Conservation (phyloP, 2,329 filamentous ascomycete genomes). For the Phaeosphaeriaceae sp. region DNA sequence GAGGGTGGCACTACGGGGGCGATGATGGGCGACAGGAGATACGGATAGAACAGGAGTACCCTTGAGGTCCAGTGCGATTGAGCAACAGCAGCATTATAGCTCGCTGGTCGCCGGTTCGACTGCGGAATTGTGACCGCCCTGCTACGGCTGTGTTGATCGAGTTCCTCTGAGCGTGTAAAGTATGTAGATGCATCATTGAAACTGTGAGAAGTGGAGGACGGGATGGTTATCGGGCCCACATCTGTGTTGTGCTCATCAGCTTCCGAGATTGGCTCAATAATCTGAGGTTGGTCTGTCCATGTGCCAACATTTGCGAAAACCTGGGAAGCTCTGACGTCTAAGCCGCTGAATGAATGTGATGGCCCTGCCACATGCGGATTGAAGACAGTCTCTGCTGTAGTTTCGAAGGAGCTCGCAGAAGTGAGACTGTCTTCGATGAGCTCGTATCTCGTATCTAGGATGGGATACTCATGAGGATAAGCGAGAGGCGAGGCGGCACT, state of each 20-base stretch:
- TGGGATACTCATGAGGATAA: constrained; percentile 24
- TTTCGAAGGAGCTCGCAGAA: constrained; percentile 25
- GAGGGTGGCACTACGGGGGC: constrained; percentile 24
- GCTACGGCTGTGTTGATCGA: constrained; percentile 20
- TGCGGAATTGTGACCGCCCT: constrained; percentile 41
- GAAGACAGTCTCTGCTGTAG: constrained; percentile 29
- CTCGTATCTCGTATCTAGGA: constrained; percentile 32
- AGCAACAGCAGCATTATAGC: constrained; percentile 16
- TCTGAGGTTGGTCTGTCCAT: constrained; percentile 37
- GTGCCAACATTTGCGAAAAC: constrained; percentile 36
- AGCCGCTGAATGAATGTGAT: constrained; percentile 34
- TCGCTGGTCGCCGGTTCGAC: constrained; percentile 16
- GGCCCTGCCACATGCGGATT: constrained; percentile 40
- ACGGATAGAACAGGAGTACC: constrained; percentile 31
- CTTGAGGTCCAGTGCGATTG: constrained; percentile 20
- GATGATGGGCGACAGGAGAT: constrained; percentile 31
- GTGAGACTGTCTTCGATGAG: constrained; percentile 27
- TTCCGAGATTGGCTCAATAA: constrained; percentile 39
- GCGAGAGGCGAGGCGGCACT: constrained; percentile 21
- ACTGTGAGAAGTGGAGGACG: constrained; percentile 25
- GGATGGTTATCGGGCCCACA: constrained; percentile 38
- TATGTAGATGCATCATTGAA: constrained; percentile 21
- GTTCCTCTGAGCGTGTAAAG: constrained; percentile 15
- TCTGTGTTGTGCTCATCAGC: constrained; percentile 26
- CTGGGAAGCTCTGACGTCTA: constrained; percentile 39